Conservation (phyloP, 805 yeast species). For the Metschnikowia picachoensis region DNA sequence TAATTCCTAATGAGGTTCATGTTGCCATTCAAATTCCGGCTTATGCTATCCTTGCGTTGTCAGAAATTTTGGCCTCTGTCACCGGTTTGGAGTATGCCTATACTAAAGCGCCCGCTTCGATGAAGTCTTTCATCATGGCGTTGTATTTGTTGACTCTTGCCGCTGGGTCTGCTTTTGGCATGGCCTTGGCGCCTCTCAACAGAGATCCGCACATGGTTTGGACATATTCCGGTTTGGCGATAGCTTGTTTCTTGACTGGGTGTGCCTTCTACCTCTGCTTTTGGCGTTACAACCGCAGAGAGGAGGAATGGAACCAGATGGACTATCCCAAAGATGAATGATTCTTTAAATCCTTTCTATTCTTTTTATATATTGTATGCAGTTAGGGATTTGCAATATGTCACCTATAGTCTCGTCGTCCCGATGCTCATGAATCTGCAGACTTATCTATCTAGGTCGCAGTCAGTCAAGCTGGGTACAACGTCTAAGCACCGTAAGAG, state of each 20-base stretch:
- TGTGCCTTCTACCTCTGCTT: constrained; percentile 55
- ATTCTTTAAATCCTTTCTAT: neutral
- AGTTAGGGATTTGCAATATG: neutral
- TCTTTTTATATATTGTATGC: neutral
- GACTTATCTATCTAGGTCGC: too few species aligned
- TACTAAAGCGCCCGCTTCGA: constrained; percentile 16
- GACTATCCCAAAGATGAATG: constrained; percentile 27
- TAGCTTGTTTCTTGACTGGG: constrained; percentile 57
- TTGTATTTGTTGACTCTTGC: constrained; percentile 68
- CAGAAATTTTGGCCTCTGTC: constrained; percentile 14
- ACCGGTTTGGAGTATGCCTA: constrained; percentile 19
- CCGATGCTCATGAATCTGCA: too few species aligned
- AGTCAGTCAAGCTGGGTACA: too few species aligned
- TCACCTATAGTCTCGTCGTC: neutral
- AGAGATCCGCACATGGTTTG: constrained; percentile 67
- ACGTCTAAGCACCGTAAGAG: too few species aligned
- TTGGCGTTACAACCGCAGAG: constrained; percentile 50
- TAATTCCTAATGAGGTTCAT: constrained; percentile 10
- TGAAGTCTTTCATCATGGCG: constrained; percentile 18
- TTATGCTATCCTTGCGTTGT: constrained; percentile 10
- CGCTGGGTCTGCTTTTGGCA: constrained; percentile 69
- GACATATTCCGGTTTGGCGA: constrained; percentile 61
- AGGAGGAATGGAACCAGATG: constrained; percentile 53
- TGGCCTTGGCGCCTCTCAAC: constrained; percentile 52
- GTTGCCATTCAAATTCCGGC: constrained; percentile 12